Evolutionary conservation across 768 basidiomycete genomes (phyloP).

Genomic region (Psilocybe azurescens): DNA sequence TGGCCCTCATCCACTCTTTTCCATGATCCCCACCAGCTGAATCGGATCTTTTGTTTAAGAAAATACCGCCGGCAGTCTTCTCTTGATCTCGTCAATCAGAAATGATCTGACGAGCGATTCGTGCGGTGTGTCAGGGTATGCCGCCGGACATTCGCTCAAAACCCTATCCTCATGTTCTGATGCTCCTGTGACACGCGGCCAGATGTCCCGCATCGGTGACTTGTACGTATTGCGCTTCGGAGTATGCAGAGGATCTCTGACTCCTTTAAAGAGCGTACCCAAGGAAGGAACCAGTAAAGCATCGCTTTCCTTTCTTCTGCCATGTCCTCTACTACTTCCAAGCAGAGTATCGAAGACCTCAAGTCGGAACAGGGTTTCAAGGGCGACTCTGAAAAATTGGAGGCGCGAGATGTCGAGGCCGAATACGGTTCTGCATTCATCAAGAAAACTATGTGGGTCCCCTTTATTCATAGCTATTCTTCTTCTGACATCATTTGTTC

Average conservation of each 20-base stretch:
- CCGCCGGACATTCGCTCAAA: not conserved
- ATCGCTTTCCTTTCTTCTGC: not conserved
- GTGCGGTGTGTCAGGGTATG: too few species aligned
- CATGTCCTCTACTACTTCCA: slow-evolving; percentile 8
- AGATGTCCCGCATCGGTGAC: not conserved
- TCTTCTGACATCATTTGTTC: not conserved
- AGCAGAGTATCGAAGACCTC: slow-evolving; percentile 19
- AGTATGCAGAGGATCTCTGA: not conserved
- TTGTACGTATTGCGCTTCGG: not conserved
- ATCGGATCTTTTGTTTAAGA: too few species aligned
- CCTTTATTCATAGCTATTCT: not conserved
- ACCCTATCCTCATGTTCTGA: not conserved
- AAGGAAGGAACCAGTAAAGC: not conserved
- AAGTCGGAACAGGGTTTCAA: slow-evolving; percentile 15
- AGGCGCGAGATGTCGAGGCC: slow-evolving; percentile 17
- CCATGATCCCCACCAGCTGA: too few species aligned
- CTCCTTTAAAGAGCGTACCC: not conserved
- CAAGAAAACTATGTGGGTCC: slow-evolving; percentile 22
- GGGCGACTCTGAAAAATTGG: slow-evolving; percentile 10
- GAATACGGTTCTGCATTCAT: slow-evolving; percentile 23
- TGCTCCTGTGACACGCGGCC: not conserved
- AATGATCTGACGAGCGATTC: not conserved
- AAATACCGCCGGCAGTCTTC: too few species aligned
- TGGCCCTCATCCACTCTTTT: not conserved
- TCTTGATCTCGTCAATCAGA: not conserved